Evolutionary conservation across 805 yeast species (phyloP).

Genomic region (Sporopachydermia quercuum): DNA sequence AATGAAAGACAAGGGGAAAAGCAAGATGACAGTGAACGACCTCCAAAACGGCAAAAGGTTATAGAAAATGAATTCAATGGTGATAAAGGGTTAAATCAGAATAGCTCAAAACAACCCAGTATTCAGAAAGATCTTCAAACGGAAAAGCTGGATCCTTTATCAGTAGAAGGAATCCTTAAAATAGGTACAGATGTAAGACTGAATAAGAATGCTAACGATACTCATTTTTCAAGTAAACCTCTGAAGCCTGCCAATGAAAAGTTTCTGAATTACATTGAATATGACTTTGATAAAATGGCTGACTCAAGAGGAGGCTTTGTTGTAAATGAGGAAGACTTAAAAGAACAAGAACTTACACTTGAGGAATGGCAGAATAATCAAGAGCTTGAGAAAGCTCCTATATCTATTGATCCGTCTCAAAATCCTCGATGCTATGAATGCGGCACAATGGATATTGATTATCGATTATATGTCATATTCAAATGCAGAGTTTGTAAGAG

Average conservation of each 20-base stretch:
- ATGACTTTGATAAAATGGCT: conserved; percentile 70
- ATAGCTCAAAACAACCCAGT: background rate
- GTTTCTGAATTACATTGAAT: conserved; percentile 24
- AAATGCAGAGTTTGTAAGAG: conserved; percentile 61
- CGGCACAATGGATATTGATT: conserved; percentile 65
- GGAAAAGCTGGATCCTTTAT: background rate
- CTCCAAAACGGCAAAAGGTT: background rate
- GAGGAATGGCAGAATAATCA: conserved; percentile 47
- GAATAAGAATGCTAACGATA: background rate
- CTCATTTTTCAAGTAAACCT: conserved; percentile 6
- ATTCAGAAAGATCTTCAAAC: background rate
- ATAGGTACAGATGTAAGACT: background rate
- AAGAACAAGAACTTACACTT: conserved; percentile 19
- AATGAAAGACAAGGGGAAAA: background rate
- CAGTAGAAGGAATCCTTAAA: background rate
- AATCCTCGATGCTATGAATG: conserved; percentile 85
- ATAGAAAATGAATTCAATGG: background rate
- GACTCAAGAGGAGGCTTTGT: conserved; percentile 83
- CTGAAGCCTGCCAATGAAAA: conserved; percentile 12
- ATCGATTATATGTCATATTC: conserved; percentile 54
- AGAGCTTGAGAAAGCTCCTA: conserved; percentile 11
- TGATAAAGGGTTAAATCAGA: background rate
- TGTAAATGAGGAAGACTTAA: conserved; percentile 22
- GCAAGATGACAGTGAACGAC: background rate
- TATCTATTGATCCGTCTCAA: conserved; percentile 13